Conservation (phyloP, 2,329 filamentous ascomycete genomes). For the Xylariales sp. region DNA sequence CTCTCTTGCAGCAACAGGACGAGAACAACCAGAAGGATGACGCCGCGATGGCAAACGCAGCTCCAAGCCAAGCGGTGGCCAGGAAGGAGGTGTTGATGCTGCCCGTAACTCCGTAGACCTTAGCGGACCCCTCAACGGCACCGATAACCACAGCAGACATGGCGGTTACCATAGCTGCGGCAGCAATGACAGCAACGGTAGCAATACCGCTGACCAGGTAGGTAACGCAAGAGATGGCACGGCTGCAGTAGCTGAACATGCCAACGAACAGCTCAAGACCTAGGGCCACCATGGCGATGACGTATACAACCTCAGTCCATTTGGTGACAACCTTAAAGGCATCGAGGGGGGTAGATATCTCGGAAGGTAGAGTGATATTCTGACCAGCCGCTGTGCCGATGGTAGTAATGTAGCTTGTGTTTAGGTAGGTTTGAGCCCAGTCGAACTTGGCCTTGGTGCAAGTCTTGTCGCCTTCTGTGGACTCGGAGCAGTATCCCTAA, state of each 20-base stretch:
- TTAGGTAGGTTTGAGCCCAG: constrained; percentile 72
- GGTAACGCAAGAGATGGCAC: constrained; percentile 75
- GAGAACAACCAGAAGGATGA: constrained; percentile 88
- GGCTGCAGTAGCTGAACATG: constrained; percentile 76
- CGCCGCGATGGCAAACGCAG: constrained; percentile 69
- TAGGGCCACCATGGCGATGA: constrained; percentile 67
- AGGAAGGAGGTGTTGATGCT: constrained; percentile 66
- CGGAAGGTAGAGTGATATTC: constrained; percentile 61
- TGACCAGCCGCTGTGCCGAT: constrained; percentile 43
- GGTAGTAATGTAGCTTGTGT: constrained; percentile 57
- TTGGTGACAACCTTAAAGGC: constrained; percentile 69
- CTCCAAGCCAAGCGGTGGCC: constrained; percentile 71
- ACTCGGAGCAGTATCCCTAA: constrained; percentile 68
- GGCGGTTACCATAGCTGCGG: constrained; percentile 69
- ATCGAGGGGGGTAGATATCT: constrained; percentile 62
- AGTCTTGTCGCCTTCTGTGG: constrained; percentile 48
- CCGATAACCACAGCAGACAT: constrained; percentile 67
- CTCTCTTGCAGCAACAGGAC: constrained; percentile 81
- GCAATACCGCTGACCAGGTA: constrained; percentile 69
- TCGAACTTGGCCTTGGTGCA: constrained; percentile 70
- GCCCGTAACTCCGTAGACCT: constrained; percentile 66
- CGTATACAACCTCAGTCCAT: constrained; percentile 80
- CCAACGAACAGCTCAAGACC: constrained; percentile 70
- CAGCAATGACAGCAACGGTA: constrained; percentile 48
- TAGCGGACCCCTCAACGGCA: constrained; percentile 60